Base-by-base conservation (phyloP, 1,139 yeast genomes). In the Kodamaea sp. region DNA sequence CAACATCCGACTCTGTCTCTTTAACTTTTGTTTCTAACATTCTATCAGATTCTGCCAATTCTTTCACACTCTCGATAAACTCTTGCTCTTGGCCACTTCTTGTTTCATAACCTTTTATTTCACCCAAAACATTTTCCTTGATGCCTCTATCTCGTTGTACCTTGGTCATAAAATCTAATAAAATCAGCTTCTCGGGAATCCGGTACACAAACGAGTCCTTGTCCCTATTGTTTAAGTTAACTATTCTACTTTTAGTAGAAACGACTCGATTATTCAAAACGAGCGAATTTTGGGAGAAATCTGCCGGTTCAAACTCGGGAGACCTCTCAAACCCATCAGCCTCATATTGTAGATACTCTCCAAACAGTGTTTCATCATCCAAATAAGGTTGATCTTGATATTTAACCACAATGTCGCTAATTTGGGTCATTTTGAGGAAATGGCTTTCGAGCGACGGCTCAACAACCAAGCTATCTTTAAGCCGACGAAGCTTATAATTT, bases 131-230 rank as follows among this genome's bases (percentile, higher is more conserved):
- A 3, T 46, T 45, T 7, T 56, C 40, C 39, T 67, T 69, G 10
- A 56, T 49, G 8, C 45, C 39, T 26, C 54, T 50, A 23, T 41
- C 39, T 47, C 55, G 52, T 38, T 67, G 72, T 1, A 64, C 62
- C 31, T 64, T 70, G 35, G 78, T 78, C 28, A 86, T 59, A 55
- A 92, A 92, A 57, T 90, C 96, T 26, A 89, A 62, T 35, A 84
- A 63, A 4, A 92, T 71, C 52, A 88, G 84, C 35, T 73, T 72
- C 49, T 88, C 96, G 0, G 89, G 86, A 2, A 89, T 53, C 42
- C 84, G 65, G 57, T 81, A 84, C 1, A 84, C 70, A 37, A 78
- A 70, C 27, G 78, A 72, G 27, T 45, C 50, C 6, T 51, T 34
- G n/a, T 48, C 49, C 12, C 29, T 24, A 24, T 32, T 26, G 2